phyloP scores from a whole-genome alignment of 345 rosid species.

The Dovyalis caffra region DNA sequence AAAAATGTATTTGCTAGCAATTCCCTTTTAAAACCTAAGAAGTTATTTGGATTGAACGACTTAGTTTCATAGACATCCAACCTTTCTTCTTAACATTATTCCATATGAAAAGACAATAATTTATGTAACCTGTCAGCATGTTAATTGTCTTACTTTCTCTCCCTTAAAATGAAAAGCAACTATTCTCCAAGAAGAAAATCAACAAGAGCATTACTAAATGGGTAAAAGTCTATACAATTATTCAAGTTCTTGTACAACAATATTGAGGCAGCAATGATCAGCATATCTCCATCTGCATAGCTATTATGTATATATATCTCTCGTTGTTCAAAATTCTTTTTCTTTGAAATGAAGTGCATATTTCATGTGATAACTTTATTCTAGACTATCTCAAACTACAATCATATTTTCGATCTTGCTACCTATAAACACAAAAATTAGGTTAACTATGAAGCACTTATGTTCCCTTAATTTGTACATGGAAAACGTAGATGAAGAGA shows the following conservation, averaged over 20 bases:
- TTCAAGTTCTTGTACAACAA: too few species aligned
- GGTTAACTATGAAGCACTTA: background rate
- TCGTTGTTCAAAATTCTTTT: background rate
- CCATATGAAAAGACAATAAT: too few species aligned
- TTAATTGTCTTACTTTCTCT: background rate
- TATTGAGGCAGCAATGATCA: background rate
- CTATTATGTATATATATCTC: background rate
- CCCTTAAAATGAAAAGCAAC: background rate
- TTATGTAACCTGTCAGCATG: background rate
- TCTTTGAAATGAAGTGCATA: background rate
- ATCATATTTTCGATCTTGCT: background rate
- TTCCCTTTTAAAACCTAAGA: background rate
- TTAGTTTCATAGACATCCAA: too few species aligned
- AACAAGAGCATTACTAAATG: background rate
- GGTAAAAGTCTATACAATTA: too few species aligned
- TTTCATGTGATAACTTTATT: background rate
- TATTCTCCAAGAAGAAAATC: background rate
- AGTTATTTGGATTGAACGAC: background rate
- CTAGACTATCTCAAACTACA: background rate
- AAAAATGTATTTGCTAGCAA: background rate
- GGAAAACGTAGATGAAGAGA: background rate
- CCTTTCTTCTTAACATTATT: too few species aligned
- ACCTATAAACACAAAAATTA: background rate
- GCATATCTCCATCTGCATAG: background rate
- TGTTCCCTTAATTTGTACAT: too few species aligned